Conservation (phyloP, 139 green algal species). For the Coelastrella sp. region DNA sequence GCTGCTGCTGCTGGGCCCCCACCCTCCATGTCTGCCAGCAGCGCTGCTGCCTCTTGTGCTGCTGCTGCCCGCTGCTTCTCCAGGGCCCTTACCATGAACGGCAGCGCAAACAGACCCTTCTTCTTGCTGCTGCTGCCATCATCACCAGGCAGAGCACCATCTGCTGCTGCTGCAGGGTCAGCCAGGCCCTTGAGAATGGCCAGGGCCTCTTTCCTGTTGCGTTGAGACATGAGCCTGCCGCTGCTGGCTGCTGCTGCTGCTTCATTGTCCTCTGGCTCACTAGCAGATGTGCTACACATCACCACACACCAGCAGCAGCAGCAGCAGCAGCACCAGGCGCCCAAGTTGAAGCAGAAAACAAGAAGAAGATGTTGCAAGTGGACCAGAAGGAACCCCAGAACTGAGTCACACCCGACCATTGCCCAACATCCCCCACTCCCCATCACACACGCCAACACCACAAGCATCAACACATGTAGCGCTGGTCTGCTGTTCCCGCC, state of each 20-base stretch:
- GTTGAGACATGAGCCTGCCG: constrained; percentile 7
- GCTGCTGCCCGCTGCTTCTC: constrained; percentile 72
- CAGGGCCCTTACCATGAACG: constrained; percentile 92
- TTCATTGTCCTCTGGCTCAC: constrained; percentile 53
- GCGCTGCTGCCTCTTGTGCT: constrained; percentile 69
- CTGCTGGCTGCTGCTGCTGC: constrained; percentile 39
- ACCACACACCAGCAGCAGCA: not conserved
- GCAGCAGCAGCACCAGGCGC: not conserved
- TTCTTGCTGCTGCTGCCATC: constrained; percentile 49
- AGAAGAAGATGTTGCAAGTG: not conserved
- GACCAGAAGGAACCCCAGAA: not conserved
- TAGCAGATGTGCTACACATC: constrained; percentile 47
- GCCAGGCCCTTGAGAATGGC: constrained; percentile 68
- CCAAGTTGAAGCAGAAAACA: not conserved
- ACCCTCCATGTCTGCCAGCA: constrained; percentile 51
- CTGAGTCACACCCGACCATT: too few relatives aligned
- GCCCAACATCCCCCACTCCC: too few relatives aligned
- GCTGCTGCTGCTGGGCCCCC: not conserved
- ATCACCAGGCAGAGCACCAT: not conserved
- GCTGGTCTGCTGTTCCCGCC: too few relatives aligned
- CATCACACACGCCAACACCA: too few relatives aligned
- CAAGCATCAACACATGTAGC: too few relatives aligned
- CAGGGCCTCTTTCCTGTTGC: constrained; percentile 66
- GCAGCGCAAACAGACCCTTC: constrained; percentile 90
- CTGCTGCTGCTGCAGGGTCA: constrained; percentile 1